phyloP scores from a whole-genome alignment of 2,329 filamentous ascomycete genomes.

The Neonectria ditissima region DNA sequence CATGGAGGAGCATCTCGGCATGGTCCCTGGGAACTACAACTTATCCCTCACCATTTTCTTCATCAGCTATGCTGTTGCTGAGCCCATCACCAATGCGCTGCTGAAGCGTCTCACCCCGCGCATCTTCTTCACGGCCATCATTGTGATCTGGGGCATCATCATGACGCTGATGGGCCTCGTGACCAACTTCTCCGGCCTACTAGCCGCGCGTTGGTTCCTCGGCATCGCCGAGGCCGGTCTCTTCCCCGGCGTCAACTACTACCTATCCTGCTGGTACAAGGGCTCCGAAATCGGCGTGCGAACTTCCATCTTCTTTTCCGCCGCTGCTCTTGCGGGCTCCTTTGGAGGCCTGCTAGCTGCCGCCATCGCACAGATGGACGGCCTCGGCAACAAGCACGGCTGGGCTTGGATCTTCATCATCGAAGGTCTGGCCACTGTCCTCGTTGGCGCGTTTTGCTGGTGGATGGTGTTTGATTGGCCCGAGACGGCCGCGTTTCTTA shows the following conservation, averaged over 20 bases:
- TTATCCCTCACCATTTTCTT: constrained; percentile 72
- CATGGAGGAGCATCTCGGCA: constrained; percentile 36
- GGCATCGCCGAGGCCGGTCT: constrained; percentile 76
- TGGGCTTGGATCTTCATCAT: constrained; percentile 75
- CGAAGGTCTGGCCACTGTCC: constrained; percentile 74
- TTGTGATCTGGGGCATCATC: constrained; percentile 65
- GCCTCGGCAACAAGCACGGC: constrained; percentile 62
- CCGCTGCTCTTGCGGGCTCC: constrained; percentile 79
- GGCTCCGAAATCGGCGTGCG: constrained; percentile 80
- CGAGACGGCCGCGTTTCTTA: constrained; percentile 77
- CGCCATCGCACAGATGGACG: constrained; percentile 75
- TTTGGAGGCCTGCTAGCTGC: constrained; percentile 78
- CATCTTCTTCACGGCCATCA: constrained; percentile 73
- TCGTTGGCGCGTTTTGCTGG: constrained; percentile 74
- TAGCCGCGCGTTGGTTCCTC: constrained; percentile 66
- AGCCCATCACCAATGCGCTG: constrained; percentile 73
- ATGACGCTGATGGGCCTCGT: constrained; percentile 64
- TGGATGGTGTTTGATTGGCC: constrained; percentile 85
- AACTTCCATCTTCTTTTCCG: constrained; percentile 80
- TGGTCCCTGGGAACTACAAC: constrained; percentile 66
- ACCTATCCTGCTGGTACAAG: constrained; percentile 84
- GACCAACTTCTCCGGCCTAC: constrained; percentile 56
- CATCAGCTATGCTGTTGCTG: constrained; percentile 74
- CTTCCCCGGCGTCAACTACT: constrained; percentile 74
- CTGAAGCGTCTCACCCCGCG: constrained; percentile 73